A percentile compares a stretch with the other conserved stretches of the same genome.
Conservation (phyloP, 768 basidiomycete genomes). For the Hortiboletus flavorubellus region DNA sequence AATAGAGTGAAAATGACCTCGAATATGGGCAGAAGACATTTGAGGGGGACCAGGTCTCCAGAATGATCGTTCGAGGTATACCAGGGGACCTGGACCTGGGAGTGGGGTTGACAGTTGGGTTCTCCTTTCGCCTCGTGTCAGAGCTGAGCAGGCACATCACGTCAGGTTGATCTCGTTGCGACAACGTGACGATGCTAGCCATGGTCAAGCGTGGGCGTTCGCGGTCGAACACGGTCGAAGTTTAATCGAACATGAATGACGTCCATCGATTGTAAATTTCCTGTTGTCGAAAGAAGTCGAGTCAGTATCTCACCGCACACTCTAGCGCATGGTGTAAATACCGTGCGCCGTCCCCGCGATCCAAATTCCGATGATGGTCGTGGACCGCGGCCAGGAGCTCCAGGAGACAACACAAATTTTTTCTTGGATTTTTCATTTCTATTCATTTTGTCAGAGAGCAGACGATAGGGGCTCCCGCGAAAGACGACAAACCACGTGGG, state of each 20-base stretch:
- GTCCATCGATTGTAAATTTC: not conserved
- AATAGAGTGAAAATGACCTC: not conserved
- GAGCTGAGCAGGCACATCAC: not conserved
- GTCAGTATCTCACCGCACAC: conserved; percentile 4
- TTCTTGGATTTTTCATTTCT: no score
- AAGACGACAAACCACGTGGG: conserved; percentile 5
- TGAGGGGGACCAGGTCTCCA: not conserved
- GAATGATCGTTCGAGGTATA: not conserved
- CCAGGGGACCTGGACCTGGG: not conserved
- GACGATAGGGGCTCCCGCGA: conserved; percentile 15
- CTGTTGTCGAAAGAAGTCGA: conserved; percentile 3
- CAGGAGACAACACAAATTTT: not conserved
- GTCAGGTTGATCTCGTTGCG: conserved; percentile 1
- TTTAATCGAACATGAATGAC: not conserved
- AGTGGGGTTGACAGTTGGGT: not conserved
- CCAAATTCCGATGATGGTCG: not conserved
- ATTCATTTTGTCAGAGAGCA: not conserved
- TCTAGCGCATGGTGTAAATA: not conserved
- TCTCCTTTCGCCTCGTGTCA: conserved; percentile 18
- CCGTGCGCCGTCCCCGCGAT: not conserved
- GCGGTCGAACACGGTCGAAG: not conserved
- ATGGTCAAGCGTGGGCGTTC: not conserved
- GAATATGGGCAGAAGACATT: not conserved
- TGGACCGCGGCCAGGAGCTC: not conserved
- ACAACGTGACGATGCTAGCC: not conserved